Conservation (phyloP, 345 rosid species). For the Linum usitatissimum region DNA sequence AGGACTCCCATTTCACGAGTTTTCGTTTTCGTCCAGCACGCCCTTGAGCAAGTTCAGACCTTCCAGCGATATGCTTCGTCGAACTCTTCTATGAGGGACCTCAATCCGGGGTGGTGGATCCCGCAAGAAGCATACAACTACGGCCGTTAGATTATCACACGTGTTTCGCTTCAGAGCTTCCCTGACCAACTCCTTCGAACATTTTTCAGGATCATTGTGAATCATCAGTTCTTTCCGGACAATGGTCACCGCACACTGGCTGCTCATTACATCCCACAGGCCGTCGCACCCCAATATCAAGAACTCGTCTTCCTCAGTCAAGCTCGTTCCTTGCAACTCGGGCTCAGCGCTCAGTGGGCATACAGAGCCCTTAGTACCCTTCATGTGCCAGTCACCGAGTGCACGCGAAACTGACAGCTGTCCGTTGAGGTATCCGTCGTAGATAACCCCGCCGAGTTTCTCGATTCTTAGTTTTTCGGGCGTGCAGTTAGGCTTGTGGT, state of each 20-base stretch:
- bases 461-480: conserved; percentile 15
- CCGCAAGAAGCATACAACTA: conserved; percentile 18
- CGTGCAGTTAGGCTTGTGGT: conserved; percentile 23
- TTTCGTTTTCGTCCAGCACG: not conserved
- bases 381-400: conserved; percentile 31
- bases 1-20: not conserved
- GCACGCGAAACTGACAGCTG: conserved; percentile 27
- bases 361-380: conserved; percentile 17
- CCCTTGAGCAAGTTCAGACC: conserved; percentile 3
- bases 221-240: conserved; percentile 18
- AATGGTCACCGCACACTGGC: conserved; percentile 23
- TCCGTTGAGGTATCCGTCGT: conserved; percentile 28
- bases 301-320: conserved; percentile 26
- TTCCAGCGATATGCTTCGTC: conserved; percentile 1
- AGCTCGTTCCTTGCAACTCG: conserved; percentile 17
- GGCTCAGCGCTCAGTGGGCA: conserved; percentile 29
- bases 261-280: conserved; percentile 35
- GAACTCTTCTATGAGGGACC: not conserved
- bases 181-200: conserved; percentile 23
- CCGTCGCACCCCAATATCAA: conserved; percentile 28
- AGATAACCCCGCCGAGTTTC: conserved; percentile 21
- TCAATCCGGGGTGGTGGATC: conserved; percentile 4
- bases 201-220: conserved; percentile 23
- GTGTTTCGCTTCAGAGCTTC: conserved; percentile 19
- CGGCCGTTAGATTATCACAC: conserved; percentile 19